Evolutionary conservation across 352 stramenopile species (phyloP), one percentile per base, ranked within the genome.

Genomic region (Pythium utonaiense): DNA sequence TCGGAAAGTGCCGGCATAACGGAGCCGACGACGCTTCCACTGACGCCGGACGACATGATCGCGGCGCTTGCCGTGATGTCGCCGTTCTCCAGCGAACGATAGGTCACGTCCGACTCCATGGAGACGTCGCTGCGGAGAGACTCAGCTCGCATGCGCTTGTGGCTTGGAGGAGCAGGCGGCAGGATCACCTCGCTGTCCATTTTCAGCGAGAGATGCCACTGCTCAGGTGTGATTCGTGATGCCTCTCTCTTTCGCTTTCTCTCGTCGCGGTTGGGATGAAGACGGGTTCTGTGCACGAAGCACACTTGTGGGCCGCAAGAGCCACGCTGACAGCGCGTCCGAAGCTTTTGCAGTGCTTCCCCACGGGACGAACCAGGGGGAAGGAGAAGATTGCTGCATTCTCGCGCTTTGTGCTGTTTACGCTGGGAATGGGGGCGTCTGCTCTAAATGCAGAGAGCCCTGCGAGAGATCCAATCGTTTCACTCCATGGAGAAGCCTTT

Each of bases 51-150:
- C n/a, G 44, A 57, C 13, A 55, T n/a, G 34, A 51, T 45, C 25
- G 51, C 53, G 5, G 34, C 25, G 45, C 64, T 70, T 21, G 53
- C 57, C 16, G 60, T 62, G 34, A 72, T 69, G 25, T 72, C 65
- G 24, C 71, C 73, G 45, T 75, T 77, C 41, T 81, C 73, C 24
- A 81, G 57, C 38, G 73, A 74, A 10, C 70, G 67, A 53, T 81
- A 81, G n/a, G 69, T 78, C 24, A 61, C 62, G 42, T 81, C 73
- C 30, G 66, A 74, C 27, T 75, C 73, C 58, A 78, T 62, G 6
- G 71, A 78, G 34, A 77, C 42, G 40, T 81, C 70, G 55, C 70
- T 77, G 30, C 69, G 70, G 38, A 67, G 59, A 31, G 73, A 81
- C 25, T 75, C 73, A 13, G 60, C 62, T 7, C 67, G 62, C 5